Conservation (phyloP, 2,329 filamentous ascomycete genomes). For the Fusarium sp. region DNA sequence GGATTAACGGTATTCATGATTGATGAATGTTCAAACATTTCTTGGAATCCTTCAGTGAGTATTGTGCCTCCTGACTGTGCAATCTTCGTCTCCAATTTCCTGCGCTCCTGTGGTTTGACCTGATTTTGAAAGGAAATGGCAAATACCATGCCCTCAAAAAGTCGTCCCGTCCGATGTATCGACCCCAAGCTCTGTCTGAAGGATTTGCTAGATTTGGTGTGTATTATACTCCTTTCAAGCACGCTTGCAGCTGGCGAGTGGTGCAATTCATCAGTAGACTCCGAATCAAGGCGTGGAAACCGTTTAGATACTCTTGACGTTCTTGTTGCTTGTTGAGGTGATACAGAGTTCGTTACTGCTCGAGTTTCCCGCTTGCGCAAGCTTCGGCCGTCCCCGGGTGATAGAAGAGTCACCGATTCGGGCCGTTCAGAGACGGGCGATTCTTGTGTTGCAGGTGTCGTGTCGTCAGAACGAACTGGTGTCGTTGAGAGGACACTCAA, state of each 20-base stretch:
- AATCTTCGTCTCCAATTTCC: conserved; percentile 70
- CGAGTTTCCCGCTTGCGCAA: conserved; percentile 32
- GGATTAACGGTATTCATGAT: conserved; percentile 50
- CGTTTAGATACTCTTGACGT: conserved; percentile 39
- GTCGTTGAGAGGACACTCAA: conserved; percentile 56
- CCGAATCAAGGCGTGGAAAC: conserved; percentile 50
- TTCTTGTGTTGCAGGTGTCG: conserved; percentile 51
- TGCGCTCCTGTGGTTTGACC: conserved; percentile 54
- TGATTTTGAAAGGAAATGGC: conserved; percentile 77
- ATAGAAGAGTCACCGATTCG: conserved; percentile 40
- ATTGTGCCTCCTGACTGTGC: conserved; percentile 76
- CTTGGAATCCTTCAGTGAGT: conserved; percentile 80
- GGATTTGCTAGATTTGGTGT: conserved; percentile 43
- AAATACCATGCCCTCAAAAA: conserved; percentile 88
- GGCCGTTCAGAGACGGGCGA: conserved; percentile 43
- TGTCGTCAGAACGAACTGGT: conserved; percentile 52
- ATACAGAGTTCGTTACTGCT: conserved; percentile 40
- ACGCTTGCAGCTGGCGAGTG: conserved; percentile 52
- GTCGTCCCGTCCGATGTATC: conserved; percentile 41
- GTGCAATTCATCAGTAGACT: conserved; percentile 62
- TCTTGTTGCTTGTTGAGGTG: conserved; percentile 44
- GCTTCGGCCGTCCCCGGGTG: conserved; percentile 37
- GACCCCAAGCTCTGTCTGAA: conserved; percentile 46
- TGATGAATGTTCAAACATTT: conserved; percentile 72
- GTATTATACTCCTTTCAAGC: conserved; percentile 53